A percentile compares a stretch with the other conserved stretches of the same genome.
Evolutionary conservation across 164 flowering plant species (phyloP).

Genomic region (Cinnamomum micranthum): DNA sequence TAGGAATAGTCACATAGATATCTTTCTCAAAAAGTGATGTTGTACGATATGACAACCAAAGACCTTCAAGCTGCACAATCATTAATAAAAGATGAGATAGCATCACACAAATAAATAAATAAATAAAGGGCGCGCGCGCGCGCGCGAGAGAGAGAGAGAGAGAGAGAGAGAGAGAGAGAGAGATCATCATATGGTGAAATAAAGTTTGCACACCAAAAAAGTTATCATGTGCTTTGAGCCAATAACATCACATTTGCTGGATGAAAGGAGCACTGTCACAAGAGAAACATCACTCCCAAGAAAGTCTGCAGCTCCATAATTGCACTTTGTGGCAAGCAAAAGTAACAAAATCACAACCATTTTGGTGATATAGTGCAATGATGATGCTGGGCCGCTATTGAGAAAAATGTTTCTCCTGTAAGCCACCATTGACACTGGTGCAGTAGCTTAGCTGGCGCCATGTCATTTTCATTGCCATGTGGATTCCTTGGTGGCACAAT

Average conservation of each 20-base stretch:
- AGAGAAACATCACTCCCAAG: not conserved
- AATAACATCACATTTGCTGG: not conserved
- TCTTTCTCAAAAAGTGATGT: slow-evolving; percentile 87
- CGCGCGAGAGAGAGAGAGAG: too few relatives aligned
- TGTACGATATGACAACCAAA: slow-evolving; percentile 96
- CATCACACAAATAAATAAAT: too few relatives aligned
- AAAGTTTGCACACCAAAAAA: too few relatives aligned
- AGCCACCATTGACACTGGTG: not conserved
- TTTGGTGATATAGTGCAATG: not conserved
- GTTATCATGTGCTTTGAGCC: too few relatives aligned
- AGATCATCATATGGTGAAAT: too few relatives aligned
- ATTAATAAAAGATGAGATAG: not conserved
- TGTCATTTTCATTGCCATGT: too few relatives aligned
- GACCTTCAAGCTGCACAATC: slow-evolving; percentile 81
- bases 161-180: too few relatives aligned
- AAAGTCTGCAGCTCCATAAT: not conserved
- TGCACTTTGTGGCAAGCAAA: too few relatives aligned
- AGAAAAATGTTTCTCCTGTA: not conserved
- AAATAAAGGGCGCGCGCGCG: too few relatives aligned
- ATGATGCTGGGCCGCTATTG: not conserved
- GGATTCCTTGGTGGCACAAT: too few relatives aligned
- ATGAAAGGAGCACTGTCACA: not conserved
- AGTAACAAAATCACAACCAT: not conserved
- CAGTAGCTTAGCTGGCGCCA: too few relatives aligned
- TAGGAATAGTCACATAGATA: slow-evolving; percentile 87